Evolutionary conservation across 169 alveolate genomes (phyloP), one percentile per base, ranked within the genome.

Genomic region (Cryptosporidium muris): DNA sequence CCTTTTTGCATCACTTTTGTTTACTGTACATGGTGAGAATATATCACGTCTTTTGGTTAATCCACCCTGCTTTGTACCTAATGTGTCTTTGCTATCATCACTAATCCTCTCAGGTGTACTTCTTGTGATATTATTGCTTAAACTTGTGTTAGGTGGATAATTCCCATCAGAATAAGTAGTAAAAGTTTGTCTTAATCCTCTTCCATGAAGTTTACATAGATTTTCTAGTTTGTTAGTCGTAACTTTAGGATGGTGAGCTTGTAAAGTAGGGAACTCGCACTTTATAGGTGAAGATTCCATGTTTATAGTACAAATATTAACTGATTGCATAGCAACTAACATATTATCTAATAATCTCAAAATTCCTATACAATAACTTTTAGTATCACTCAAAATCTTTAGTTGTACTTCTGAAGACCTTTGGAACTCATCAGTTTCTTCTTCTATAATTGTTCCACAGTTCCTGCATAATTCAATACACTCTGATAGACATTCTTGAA

Each of bases 391-490:
- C 54, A 74, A 74, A n/a, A 74, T 43, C 11, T 74, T 74, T 42
- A 64, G 60, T 54, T 74, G 85, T 25, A 63, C 85, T 37, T 40
- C 4, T 43, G 85, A 74, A 4, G 85, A 6, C 11, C 16, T 74
- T 42, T 74, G 54, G 36, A 53, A 74, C 43, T 74, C 68, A 14
- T 58, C 34, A 16, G 60, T 12, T 43, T 74, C 85, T 2, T 74
- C 74, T 25, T 58, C 43, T 42, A 68, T 74, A 43, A 58, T 74
- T 43, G 60, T 58, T 45, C 60, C 60, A 58, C 54, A 74, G 43
- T 74, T 58, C 25, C 54, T 43, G 42, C 85, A 74, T 34, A 74
- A 74, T 74, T 74, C 85, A 47, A 66, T 45, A 54, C 85, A 74
- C 8, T 66, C 54, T 16, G 60, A 47, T 6, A 74, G 54, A 5